Evolutionary conservation across 2,329 filamentous ascomycete genomes (phyloP).

Genomic region (Cladosporium sp.): DNA sequence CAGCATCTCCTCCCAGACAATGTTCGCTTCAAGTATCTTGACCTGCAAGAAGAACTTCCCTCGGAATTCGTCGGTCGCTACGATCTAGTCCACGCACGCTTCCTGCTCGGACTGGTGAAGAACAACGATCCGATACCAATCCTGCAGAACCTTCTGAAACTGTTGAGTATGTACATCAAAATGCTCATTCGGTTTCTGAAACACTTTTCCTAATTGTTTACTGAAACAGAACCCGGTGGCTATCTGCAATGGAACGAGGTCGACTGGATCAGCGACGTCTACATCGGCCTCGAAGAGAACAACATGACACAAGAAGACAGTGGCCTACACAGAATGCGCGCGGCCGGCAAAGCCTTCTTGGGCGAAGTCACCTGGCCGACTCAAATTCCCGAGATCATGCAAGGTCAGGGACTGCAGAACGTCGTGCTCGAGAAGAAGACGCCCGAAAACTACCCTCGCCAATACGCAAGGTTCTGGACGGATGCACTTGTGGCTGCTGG

Average conservation of each 20-base stretch:
- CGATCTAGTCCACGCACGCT: conserved; percentile 10
- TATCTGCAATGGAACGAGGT: conserved; percentile 15
- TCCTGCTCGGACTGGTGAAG: conserved; percentile 8
- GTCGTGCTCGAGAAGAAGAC: background rate
- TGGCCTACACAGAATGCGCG: conserved; percentile 3
- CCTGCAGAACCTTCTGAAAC: background rate
- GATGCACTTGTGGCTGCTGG: conserved; percentile 4
- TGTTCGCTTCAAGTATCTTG: conserved; percentile 5
- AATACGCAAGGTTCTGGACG: conserved; percentile 5
- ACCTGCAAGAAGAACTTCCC: conserved; percentile 10
- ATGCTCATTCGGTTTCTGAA: too few relatives aligned
- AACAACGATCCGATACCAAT: conserved; percentile 10
- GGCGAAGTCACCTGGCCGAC: conserved; percentile 2
- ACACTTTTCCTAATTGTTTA: background rate
- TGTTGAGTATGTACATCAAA: conserved; percentile 1
- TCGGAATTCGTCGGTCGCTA: conserved; percentile 2
- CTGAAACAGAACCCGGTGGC: conserved; percentile 6
- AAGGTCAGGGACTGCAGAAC: background rate
- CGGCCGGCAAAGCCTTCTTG: background rate
- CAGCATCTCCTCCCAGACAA: conserved; percentile 11
- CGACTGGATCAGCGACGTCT: conserved; percentile 2
- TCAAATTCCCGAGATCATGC: background rate
- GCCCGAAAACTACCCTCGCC: background rate
- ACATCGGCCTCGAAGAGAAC: conserved; percentile 7
- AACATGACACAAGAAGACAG: background rate